Evolutionary conservation across 305 asterid species (phyloP).

Genomic region (Fraxinus sp.): DNA sequence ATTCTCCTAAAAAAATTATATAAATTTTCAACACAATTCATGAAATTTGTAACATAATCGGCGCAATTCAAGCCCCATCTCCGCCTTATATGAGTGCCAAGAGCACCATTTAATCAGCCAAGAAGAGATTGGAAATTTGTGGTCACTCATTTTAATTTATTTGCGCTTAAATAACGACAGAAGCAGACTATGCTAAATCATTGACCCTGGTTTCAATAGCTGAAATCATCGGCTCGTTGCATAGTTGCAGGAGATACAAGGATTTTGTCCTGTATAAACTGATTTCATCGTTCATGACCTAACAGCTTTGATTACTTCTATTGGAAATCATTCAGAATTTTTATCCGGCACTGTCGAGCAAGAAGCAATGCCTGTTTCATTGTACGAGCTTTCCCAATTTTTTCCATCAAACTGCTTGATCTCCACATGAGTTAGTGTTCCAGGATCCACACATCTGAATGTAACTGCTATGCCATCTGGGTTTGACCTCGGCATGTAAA

Average conservation of each 20-base stretch:
- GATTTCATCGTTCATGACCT: neutral
- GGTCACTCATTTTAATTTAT: neutral
- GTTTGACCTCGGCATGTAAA: constrained; percentile 73
- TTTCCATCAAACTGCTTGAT: constrained; percentile 58
- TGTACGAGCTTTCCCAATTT: constrained; percentile 68
- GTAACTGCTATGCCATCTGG: constrained; percentile 72
- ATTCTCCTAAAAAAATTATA: neutral
- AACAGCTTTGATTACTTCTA: neutral
- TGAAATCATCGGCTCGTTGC: neutral
- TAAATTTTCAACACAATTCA: neutral
- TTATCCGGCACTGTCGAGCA: constrained; percentile 37
- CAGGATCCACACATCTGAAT: constrained; percentile 58
- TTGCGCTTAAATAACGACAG: neutral
- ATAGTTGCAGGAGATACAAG: neutral
- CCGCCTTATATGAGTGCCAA: neutral
- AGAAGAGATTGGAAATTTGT: neutral
- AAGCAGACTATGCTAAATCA: neutral
- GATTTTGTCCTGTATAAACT: neutral
- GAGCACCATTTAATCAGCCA: neutral
- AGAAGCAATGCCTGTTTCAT: constrained; percentile 43
- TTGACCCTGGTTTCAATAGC: neutral
- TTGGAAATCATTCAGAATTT: constrained; percentile 24
- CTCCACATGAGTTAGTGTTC: constrained; percentile 71
- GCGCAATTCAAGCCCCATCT: neutral
- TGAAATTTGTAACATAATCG: neutral